A percentile compares a stretch with the other conserved stretches of the same genome.
Evolutionary conservation across 2,329 filamentous ascomycete genomes (phyloP).

Genomic region (Aphanoascus verrucosus): DNA sequence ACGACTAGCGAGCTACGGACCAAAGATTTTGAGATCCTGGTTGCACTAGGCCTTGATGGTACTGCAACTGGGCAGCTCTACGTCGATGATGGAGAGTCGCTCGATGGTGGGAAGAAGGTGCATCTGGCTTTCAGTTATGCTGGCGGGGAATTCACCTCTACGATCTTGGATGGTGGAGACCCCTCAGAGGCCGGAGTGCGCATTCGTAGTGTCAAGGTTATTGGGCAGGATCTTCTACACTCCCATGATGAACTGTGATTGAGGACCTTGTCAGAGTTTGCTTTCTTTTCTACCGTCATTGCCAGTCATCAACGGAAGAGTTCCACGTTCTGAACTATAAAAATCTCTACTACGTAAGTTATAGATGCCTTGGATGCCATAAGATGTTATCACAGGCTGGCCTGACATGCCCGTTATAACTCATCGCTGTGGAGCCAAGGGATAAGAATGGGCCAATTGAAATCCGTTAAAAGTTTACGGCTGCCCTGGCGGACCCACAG

Average conservation of each 20-base stretch:
- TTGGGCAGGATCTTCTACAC: background rate
- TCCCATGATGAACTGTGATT: background rate
- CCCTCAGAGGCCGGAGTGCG: background rate
- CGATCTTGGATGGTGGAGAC: background rate
- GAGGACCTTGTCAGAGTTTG: no score
- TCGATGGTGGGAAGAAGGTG: conserved; percentile 47
- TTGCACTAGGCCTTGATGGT: conserved; percentile 54
- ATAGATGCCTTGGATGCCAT: no score
- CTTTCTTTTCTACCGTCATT: no score
- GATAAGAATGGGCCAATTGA: no score
- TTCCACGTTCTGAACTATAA: no score
- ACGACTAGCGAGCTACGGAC: conserved; percentile 51
- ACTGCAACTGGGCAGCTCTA: conserved; percentile 58
- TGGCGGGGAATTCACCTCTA: conserved; percentile 28
- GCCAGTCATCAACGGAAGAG: no score
- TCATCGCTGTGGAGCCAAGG: no score
- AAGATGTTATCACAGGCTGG: no score
- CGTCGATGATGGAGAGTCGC: conserved; percentile 62
- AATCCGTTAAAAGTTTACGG: no score
- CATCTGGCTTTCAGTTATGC: conserved; percentile 49
- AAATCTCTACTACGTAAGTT: no score
- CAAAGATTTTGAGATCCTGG: conserved; percentile 58
- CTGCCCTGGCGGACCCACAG: no score
- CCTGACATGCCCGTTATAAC: no score
- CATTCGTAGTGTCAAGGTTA: background rate